Conservation (phyloP, 148 eudicot species). For the Camellia sinensis region DNA sequence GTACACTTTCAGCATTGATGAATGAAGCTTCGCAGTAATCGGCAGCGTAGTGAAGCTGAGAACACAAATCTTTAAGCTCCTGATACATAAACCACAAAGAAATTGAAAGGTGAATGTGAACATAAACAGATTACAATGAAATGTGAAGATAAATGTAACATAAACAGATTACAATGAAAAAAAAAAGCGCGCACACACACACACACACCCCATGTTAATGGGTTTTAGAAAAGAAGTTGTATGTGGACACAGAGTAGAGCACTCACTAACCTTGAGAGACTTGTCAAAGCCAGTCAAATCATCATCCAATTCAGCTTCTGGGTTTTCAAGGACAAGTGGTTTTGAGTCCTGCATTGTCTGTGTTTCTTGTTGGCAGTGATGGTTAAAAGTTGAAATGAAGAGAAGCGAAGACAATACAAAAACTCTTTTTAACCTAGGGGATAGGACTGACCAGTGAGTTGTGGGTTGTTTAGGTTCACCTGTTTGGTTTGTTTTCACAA, state of each 20-base stretch:
- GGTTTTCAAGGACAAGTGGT: slow-evolving; percentile 11
- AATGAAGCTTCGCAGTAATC: slow-evolving; percentile 54
- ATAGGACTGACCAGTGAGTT: background rate
- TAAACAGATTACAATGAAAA: too few species aligned
- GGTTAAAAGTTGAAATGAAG: background rate
- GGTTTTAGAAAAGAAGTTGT: background rate
- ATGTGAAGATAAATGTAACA: too few species aligned
- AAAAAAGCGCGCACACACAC: too few species aligned
- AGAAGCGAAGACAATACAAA: background rate
- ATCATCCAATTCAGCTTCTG: slow-evolving; percentile 35
- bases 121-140: background rate
- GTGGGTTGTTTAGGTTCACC: too few species aligned
- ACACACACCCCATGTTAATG: background rate
- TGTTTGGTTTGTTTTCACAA: too few species aligned
- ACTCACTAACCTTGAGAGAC: slow-evolving; percentile 51
- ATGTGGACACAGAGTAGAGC: too few species aligned
- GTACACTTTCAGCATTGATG: slow-evolving; percentile 34
- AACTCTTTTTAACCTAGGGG: background rate
- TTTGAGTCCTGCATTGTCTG: slow-evolving; percentile 11
- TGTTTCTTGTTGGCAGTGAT: background rate
- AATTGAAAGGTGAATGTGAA: background rate
- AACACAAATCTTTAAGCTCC: slow-evolving; percentile 63
- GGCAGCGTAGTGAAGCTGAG: slow-evolving; percentile 71
- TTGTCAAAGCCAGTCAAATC: slow-evolving; percentile 43
- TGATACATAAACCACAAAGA: slow-evolving; percentile 16